phyloP scores from a whole-genome alignment of 1,139 yeast species.

The Suzukiozyma palmioleophila region DNA sequence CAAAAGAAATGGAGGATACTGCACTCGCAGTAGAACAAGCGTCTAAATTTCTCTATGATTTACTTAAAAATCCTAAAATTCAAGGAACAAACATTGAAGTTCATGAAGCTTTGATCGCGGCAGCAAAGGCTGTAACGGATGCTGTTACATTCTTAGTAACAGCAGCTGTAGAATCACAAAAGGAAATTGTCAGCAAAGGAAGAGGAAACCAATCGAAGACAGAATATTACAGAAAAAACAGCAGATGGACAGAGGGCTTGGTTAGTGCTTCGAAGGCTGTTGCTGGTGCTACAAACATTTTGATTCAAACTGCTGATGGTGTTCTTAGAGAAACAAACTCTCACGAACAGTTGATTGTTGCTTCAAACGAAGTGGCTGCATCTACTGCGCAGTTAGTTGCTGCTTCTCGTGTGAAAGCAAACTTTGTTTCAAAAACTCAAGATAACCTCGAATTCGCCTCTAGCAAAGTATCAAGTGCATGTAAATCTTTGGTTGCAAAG shows the following conservation, averaged over 20 bases:
- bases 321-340: constrained; percentile 60
- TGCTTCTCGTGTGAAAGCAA: constrained; percentile 84
- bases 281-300: constrained; percentile 75
- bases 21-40: constrained; percentile 70
- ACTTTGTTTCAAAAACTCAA: constrained; percentile 73
- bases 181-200: constrained; percentile 74
- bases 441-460: constrained; percentile 69
- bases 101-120: constrained; percentile 71
- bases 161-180: constrained; percentile 79
- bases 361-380: constrained; percentile 89
- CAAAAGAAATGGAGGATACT: constrained; percentile 66
- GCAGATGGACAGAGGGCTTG: constrained; percentile 92
- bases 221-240: constrained; percentile 82
- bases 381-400: constrained; percentile 92
- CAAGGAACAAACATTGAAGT: constrained; percentile 63
- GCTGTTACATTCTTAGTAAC: constrained; percentile 70
- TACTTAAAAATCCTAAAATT: constrained; percentile 53
- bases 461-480: constrained; percentile 66
- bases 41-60: constrained; percentile 50
- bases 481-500: constrained; percentile 64
- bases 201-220: constrained; percentile 63
- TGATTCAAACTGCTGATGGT: constrained; percentile 85
- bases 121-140: constrained; percentile 78
- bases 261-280: constrained; percentile 89
- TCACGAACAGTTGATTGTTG: constrained; percentile 83